Conservation (phyloP, 192 early-diverging fungal genomes). For the Chytriomyces sp. region DNA sequence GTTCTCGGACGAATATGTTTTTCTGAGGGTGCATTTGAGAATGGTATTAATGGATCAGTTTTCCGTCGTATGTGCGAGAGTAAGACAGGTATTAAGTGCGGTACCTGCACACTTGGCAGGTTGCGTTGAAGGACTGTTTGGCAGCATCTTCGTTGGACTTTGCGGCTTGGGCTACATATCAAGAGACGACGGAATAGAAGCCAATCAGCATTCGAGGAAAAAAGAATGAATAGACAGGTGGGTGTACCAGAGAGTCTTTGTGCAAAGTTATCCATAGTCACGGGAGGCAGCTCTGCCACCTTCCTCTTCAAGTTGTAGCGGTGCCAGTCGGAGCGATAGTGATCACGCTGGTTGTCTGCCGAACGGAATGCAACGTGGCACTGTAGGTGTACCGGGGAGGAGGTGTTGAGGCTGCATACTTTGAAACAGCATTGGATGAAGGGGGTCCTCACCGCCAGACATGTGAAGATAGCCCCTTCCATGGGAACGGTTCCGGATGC, state of each 20-base stretch:
- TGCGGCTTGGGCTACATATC: constrained; percentile 11
- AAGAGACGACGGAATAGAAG: background rate
- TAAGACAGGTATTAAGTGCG: background rate
- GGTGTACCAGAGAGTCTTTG: constrained; percentile 60
- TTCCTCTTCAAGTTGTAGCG: constrained; percentile 98
- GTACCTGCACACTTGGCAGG: constrained; percentile 29
- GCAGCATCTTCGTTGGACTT: constrained; percentile 26
- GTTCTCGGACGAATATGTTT: constrained; percentile 78
- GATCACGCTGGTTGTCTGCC: constrained; percentile 85
- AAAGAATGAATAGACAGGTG: background rate
- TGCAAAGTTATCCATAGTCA: constrained; percentile 80
- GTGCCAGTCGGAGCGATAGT: constrained; percentile 98
- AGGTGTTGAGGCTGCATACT: background rate
- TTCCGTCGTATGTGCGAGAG: constrained; percentile 39
- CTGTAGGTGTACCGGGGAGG: background rate
- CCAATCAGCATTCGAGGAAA: background rate
- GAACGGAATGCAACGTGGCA: constrained; percentile 94
- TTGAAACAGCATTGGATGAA: background rate
- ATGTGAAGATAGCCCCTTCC: constrained; percentile 41
- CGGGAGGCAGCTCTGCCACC: constrained; percentile 86
- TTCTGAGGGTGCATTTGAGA: constrained; percentile 2
- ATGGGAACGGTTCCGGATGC: constrained; percentile 9
- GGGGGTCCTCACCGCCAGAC: constrained; percentile 39
- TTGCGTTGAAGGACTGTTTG: background rate
- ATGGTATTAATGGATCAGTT: background rate